Conservation (phyloP, 305 asterid genomes). For the Monarda citriodora region DNA sequence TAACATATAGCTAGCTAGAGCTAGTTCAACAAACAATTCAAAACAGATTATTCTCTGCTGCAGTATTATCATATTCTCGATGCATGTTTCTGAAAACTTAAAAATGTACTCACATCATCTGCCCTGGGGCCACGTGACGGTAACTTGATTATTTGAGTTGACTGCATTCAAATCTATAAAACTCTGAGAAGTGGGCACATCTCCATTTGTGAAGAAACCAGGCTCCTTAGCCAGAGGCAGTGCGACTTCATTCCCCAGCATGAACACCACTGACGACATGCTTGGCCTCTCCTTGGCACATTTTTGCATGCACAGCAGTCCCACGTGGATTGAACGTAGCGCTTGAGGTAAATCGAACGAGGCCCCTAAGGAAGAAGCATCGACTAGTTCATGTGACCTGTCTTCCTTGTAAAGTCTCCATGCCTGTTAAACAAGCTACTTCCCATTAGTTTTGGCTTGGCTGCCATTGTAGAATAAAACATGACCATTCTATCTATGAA, state of each 20-base stretch:
- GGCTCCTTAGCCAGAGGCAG: slow-evolving; percentile 9
- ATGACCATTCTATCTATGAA: not conserved
- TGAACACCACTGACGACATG: slow-evolving; percentile 13
- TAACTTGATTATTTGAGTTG: not conserved
- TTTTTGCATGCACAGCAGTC: slow-evolving; percentile 6
- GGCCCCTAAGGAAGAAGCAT: slow-evolving; percentile 1
- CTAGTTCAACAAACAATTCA: too few relatives aligned
- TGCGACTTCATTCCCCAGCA: slow-evolving; percentile 6
- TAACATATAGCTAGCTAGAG: too few relatives aligned
- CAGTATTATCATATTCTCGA: too few relatives aligned
- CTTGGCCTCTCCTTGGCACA: not conserved
- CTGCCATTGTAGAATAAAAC: too few relatives aligned
- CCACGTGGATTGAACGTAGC: slow-evolving; percentile 6
- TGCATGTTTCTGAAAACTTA: too few relatives aligned
- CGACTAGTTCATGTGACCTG: not conserved
- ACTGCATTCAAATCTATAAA: not conserved
- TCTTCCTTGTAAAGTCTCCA: slow-evolving; percentile 9
- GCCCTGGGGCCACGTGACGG: not conserved
- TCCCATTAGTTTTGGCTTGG: not conserved
- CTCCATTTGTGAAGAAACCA: slow-evolving; percentile 3
- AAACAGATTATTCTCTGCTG: too few relatives aligned
- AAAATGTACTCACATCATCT: too few relatives aligned
- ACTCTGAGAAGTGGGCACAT: not conserved
- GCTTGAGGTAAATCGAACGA: not conserved
- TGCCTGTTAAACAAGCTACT: not conserved